phyloP scores from a whole-genome alignment of 106 monocot species.

The Cymbidium sinense region DNA sequence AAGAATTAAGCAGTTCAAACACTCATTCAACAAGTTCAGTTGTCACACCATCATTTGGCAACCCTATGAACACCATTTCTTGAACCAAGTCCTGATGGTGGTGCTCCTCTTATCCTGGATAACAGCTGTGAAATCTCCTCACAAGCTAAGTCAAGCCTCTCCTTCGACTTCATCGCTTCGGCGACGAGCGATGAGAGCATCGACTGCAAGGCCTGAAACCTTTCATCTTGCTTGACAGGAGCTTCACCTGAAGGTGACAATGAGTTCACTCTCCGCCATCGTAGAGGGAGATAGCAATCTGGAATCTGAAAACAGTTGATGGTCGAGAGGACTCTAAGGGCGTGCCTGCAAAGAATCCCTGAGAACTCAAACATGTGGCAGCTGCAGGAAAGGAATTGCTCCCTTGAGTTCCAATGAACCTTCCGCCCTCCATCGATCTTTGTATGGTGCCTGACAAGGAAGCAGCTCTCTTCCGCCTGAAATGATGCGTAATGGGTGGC shows the following conservation, averaged over 20 bases:
- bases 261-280: constrained; percentile 55
- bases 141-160: constrained; percentile 47
- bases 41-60: background rate
- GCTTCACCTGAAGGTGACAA: constrained; percentile 15
- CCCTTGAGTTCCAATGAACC: constrained; percentile 47
- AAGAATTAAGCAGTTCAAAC: background rate
- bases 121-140: constrained; percentile 46
- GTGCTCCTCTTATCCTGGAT: constrained; percentile 28
- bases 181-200: constrained; percentile 51
- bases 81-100: background rate
- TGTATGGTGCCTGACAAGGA: constrained; percentile 64
- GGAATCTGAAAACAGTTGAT: constrained; percentile 79
- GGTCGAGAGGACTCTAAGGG: constrained; percentile 64
- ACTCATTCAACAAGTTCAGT: background rate
- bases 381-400: constrained; percentile 68
- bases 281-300: constrained; percentile 40
- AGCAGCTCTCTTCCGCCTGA: constrained; percentile 44
- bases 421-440: constrained; percentile 51
- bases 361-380: constrained; percentile 73
- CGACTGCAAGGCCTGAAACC: constrained; percentile 45
- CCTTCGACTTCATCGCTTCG: constrained; percentile 71
- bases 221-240: constrained; percentile 28
- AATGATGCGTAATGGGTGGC: constrained; percentile 72
- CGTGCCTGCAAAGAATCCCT: constrained; percentile 70
- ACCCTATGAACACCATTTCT: background rate